Evolutionary conservation across 2,329 filamentous ascomycete genomes (phyloP).

Genomic region (Hysterium pulicare): DNA sequence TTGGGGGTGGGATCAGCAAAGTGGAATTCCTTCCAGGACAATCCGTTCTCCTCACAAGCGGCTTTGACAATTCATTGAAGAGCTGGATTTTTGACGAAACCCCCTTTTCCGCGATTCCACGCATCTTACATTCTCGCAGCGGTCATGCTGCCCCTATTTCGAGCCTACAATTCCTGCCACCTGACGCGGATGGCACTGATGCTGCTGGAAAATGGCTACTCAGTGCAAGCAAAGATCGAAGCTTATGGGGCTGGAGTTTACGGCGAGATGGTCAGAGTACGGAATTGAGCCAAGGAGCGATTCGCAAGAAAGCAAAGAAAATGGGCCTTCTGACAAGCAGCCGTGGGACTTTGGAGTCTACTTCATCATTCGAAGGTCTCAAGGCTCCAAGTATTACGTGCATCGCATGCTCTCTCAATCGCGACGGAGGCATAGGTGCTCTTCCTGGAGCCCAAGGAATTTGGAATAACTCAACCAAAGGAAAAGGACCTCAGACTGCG

Average conservation of each 20-base stretch:
- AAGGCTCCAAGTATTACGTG: conserved; percentile 91
- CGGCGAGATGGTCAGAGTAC: conserved; percentile 90
- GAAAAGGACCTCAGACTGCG: conserved; percentile 58
- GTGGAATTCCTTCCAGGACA: conserved; percentile 88
- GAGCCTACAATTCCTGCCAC: conserved; percentile 77
- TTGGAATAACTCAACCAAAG: conserved; percentile 72
- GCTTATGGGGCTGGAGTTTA: conserved; percentile 94
- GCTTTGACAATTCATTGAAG: conserved; percentile 88
- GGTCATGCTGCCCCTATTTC: conserved; percentile 87
- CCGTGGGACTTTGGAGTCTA: conserved; percentile 57
- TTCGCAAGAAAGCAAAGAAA: conserved; percentile 88
- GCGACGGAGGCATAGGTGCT: conserved; percentile 89
- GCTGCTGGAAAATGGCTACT: conserved; percentile 90
- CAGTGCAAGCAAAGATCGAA: conserved; percentile 83
- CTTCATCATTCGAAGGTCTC: conserved; percentile 64
- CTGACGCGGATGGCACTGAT: conserved; percentile 85
- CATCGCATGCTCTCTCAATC: conserved; percentile 86
- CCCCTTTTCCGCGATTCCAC: conserved; percentile 81
- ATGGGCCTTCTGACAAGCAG: conserved; percentile 64
- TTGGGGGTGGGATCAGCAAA: conserved; percentile 77
- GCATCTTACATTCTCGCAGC: conserved; percentile 78
- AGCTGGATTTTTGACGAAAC: conserved; percentile 96
- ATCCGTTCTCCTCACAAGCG: conserved; percentile 84
- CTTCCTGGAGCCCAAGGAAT: conserved; percentile 73
- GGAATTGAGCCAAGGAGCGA: conserved; percentile 86